Evolutionary conservation across 768 basidiomycete species (phyloP).

Genomic region (Termitomyces sp.): DNA sequence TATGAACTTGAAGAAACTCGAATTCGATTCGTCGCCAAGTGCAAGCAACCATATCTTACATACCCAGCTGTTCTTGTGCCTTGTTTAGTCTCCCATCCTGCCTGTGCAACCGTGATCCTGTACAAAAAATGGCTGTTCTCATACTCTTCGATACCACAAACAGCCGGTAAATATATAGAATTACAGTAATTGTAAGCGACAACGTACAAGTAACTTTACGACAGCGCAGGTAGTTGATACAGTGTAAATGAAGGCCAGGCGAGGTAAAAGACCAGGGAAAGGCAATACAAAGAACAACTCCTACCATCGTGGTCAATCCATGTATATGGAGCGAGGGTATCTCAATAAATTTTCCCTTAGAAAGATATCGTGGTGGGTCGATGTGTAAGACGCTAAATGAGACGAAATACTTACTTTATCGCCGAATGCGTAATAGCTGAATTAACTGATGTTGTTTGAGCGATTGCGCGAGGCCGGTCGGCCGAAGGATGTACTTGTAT

Average conservation of each 20-base stretch:
- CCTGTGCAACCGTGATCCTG: too few relatives aligned
- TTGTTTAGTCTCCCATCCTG: too few relatives aligned
- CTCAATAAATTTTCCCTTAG: background rate
- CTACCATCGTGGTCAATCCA: background rate
- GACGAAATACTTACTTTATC: background rate
- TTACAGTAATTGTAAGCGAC: background rate
- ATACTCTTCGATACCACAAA: too few relatives aligned
- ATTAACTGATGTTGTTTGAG: slow-evolving; percentile 5
- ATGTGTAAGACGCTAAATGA: background rate
- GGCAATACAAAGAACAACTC: background rate
- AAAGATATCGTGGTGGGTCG: background rate
- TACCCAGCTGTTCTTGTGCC: too few relatives aligned
- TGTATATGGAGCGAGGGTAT: background rate
- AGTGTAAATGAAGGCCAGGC: background rate
- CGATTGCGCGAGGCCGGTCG: background rate
- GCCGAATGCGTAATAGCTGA: slow-evolving; percentile 1
- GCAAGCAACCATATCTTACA: too few relatives aligned
- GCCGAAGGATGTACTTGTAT: slow-evolving; percentile 23
- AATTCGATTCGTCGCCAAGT: too few relatives aligned
- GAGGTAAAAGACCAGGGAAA: background rate
- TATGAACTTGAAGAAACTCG: too few relatives aligned
- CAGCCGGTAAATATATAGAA: too few relatives aligned
- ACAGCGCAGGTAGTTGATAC: background rate
- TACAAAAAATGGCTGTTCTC: too few relatives aligned
- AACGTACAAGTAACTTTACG: background rate